A percentile compares a stretch with the other conserved stretches of the same genome.
phyloP scores from a whole-genome alignment of 2,329 filamentous ascomycete species.

The Didymella lethalis region DNA sequence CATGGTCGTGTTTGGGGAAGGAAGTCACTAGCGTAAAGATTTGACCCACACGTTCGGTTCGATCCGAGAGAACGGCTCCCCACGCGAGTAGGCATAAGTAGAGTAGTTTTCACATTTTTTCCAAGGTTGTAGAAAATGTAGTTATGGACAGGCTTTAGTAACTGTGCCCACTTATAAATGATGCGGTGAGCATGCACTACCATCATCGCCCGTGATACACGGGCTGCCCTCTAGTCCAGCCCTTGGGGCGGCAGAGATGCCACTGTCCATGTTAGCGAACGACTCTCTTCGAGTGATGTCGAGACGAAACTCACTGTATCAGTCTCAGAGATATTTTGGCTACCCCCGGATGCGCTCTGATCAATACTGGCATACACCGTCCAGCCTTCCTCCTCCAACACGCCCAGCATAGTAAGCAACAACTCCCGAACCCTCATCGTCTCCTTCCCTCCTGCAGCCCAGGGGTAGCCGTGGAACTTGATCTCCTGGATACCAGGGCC shows the following conservation, averaged over 20 bases:
- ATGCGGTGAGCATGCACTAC: not conserved
- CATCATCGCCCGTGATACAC: slow-evolving; percentile 30
- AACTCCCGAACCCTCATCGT: slow-evolving; percentile 49
- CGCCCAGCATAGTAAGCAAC: slow-evolving; percentile 47
- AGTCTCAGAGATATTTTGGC: slow-evolving; percentile 28
- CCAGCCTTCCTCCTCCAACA: slow-evolving; percentile 50
- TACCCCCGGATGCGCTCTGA: slow-evolving; percentile 30
- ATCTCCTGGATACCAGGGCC: slow-evolving; percentile 37
- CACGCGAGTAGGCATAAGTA: not conserved
- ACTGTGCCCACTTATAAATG: not conserved
- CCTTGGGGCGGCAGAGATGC: slow-evolving; percentile 34
- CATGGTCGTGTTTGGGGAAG: slow-evolving; percentile 13
- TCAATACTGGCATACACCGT: slow-evolving; percentile 53
- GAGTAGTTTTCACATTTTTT: not conserved
- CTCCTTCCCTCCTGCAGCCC: slow-evolving; percentile 42
- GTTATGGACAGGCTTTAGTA: no score
- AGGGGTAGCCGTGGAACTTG: slow-evolving; percentile 49
- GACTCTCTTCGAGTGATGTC: not conserved
- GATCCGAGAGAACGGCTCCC: not conserved
- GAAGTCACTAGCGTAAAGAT: slow-evolving; percentile 13
- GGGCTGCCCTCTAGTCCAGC: slow-evolving; percentile 32
- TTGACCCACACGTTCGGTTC: not conserved
- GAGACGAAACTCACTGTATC: slow-evolving; percentile 28
- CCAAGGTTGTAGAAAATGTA: not conserved
- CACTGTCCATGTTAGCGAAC: slow-evolving; percentile 18